Evolutionary conservation across 495 filamentous ascomycete genomes (phyloP), one percentile per base, ranked within the genome.

Genomic region (Penicillium lividum): DNA sequence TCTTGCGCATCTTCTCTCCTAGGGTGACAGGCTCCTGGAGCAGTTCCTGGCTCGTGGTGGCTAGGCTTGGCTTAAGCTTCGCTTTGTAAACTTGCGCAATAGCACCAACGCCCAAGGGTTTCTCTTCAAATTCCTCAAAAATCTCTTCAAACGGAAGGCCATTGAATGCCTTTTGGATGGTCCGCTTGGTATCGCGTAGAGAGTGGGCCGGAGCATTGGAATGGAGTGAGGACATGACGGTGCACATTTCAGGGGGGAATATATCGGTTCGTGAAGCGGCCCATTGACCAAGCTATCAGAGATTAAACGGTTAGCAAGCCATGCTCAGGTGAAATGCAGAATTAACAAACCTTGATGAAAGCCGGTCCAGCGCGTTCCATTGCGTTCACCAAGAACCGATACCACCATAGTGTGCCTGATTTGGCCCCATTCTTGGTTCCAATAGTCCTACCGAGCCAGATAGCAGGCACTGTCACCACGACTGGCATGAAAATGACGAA

Each of bases 61-160:
- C 85, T 54, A 97, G 77, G 51, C 90, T 86, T 2, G 89, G 85
- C 61, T 93, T 96, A 30, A 99, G 73, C 68, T 90, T 97, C 3
- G 95, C 95, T 68, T 89, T 95, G 78, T 99, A 99, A 10, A 97
- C 95, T 71, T 99, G 95, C 15, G 95, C 95, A 67, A 99, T 97
- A 13, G 95, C 94, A 25, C 95, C 95, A 4, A 97, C 93, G 11
- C 95, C 95, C 3, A 99, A 75, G 0, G 95, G 94, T 53, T 84
- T 84, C 70, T 95, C 90, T 25, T 97, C 80, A 64, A 99, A 99
- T 68, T 98, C 95, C 29, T 97, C 92, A 62, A 99, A 99, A 29
- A 99, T 98, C 5, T 97, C 90, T 25, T 91, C 86, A 52, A 98
- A 97, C 3, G 73, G 70, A 36, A 88, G 75, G 3, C 89, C 90